Percentiles rank a stretch among this genome's conserved stretches.
phyloP scores from a whole-genome alignment of 768 basidiomycete species.

The Tricholoma terreum region DNA sequence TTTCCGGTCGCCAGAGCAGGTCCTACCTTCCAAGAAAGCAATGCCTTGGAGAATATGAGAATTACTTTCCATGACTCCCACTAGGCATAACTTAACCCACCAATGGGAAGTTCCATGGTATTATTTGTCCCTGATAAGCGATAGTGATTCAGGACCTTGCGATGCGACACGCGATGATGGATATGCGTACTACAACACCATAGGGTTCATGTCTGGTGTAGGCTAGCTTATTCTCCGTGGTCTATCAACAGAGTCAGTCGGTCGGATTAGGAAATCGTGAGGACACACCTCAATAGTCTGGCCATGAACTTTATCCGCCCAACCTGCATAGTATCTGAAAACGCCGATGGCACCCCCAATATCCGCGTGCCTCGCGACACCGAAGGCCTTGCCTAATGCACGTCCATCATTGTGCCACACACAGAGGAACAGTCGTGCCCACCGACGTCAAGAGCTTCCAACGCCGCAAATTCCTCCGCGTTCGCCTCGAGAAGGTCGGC shows the following conservation, averaged over 20 bases:
- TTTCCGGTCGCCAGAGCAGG: conserved; percentile 47
- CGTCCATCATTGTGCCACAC: too few relatives aligned
- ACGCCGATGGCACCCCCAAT: conserved; percentile 38
- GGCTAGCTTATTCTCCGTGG: conserved; percentile 50
- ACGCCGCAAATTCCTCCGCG: conserved; percentile 53
- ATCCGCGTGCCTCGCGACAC: conserved; percentile 41
- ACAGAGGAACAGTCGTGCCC: conserved; percentile 8
- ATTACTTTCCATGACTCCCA: neutral
- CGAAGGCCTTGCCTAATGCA: conserved; percentile 29
- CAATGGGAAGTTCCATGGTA: conserved; percentile 54
- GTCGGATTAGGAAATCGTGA: neutral
- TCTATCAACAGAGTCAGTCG: conserved; percentile 34
- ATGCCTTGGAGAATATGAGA: conserved; percentile 10
- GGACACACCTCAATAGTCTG: conserved; percentile 48
- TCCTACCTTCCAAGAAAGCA: conserved; percentile 29
- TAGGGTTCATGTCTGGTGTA: conserved; percentile 67
- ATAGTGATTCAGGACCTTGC: neutral
- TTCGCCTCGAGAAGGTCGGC: conserved; percentile 54
- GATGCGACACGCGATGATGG: neutral
- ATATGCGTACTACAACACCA: conserved; percentile 38
- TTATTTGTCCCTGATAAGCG: conserved; percentile 41
- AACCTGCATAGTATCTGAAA: conserved; percentile 72
- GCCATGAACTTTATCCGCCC: conserved; percentile 71
- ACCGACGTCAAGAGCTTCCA: conserved; percentile 61
- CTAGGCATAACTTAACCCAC: conserved; percentile 5